Evolutionary conservation across 768 basidiomycete genomes (phyloP).

Genomic region (Tubosaeta sp.): DNA sequence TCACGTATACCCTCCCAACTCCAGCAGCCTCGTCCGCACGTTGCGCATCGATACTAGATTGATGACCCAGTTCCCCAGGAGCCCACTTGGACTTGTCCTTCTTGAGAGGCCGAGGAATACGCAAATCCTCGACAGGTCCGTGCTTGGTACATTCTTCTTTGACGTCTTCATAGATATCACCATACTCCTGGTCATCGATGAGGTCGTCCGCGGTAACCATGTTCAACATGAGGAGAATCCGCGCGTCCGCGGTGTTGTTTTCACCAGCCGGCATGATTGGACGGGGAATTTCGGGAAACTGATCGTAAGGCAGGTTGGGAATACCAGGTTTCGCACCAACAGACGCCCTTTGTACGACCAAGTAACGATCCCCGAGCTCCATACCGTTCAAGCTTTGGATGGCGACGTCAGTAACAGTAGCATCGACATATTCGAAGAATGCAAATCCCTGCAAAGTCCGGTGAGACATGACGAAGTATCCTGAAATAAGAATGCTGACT

Average conservation of each 20-base stretch:
- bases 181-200: constrained; percentile 84
- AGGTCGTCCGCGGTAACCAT: constrained; percentile 97
- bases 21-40: constrained; percentile 85
- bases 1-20: constrained; percentile 94
- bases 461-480: not conserved
- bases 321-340: constrained; percentile 81
- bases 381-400: constrained; percentile 96
- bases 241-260: constrained; percentile 52
- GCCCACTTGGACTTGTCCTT: constrained; percentile 80
- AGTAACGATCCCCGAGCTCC: constrained; percentile 92
- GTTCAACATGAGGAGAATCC: constrained; percentile 95
- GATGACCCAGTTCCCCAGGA: constrained; percentile 53
- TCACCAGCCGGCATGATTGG: constrained; percentile 88
- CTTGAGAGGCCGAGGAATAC: constrained; percentile 85
- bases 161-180: constrained; percentile 91
- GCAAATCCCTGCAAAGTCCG: constrained; percentile 77
- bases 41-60: constrained; percentile 60
- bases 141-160: constrained; percentile 84
- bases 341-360: constrained; percentile 96
- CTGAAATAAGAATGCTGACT: constrained; percentile 38
- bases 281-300: constrained; percentile 78
- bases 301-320: constrained; percentile 67
- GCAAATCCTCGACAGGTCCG: constrained; percentile 77
- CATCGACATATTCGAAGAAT: constrained; percentile 97
- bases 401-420: constrained; percentile 85